Conservation (phyloP, 2,329 filamentous ascomycete species). For the Aspergillus brunneoviolaceus region DNA sequence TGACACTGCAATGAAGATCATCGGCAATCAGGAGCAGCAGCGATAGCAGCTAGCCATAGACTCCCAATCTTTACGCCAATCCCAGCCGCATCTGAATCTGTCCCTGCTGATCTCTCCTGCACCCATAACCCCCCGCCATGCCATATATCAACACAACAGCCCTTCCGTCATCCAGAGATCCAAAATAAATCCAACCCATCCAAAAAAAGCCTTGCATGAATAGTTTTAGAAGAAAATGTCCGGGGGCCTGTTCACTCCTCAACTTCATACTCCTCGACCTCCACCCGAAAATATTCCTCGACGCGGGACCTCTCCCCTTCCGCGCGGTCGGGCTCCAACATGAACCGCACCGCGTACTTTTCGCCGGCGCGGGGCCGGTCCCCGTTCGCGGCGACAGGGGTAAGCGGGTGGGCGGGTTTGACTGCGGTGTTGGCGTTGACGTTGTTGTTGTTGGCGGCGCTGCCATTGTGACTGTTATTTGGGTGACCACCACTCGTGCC, state of each 20-base stretch:
- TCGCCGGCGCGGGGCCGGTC: conserved; percentile 46
- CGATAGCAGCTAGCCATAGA: too few species aligned
- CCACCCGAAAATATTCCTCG: conserved; percentile 67
- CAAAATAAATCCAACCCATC: neutral
- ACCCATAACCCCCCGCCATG: neutral
- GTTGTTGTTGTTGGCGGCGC: conserved; percentile 15
- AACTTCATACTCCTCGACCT: conserved; percentile 66
- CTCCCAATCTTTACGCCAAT: too few species aligned
- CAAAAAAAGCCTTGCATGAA: neutral
- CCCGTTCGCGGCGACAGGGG: conserved; percentile 46
- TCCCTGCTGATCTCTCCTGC: neutral
- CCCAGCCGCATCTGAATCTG: neutral
- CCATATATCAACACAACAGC: neutral
- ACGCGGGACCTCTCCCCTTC: conserved; percentile 68
- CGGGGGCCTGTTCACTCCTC: conserved; percentile 28
- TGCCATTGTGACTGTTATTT: conserved; percentile 9
- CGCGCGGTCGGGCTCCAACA: conserved; percentile 77
- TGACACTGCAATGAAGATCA: too few species aligned
- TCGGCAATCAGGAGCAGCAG: too few species aligned
- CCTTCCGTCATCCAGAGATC: neutral
- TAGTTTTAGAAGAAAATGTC: neutral
- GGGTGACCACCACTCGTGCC: conserved; percentile 13
- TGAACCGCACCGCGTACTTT: conserved; percentile 75
- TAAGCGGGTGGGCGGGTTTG: conserved; percentile 39
- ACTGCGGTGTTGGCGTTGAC: conserved; percentile 15